These are phyloP conservation scores for Begonia fuchsioides DNA, from an alignment of 306 rosid genomes.

Conservation along the genomic window DNA sequence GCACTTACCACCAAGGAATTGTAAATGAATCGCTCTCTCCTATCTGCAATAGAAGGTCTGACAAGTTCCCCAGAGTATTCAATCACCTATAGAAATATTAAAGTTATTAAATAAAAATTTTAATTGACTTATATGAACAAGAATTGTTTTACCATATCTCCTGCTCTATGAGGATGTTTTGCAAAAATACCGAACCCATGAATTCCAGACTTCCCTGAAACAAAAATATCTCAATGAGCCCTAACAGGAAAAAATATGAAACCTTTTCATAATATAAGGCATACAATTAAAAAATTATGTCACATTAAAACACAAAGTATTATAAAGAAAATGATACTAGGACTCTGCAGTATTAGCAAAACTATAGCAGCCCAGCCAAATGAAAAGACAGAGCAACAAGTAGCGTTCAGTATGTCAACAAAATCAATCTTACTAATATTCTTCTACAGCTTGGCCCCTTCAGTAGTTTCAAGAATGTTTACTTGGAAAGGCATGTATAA, in stretches of 20 bases:
- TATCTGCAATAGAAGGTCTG: slow-evolving; percentile 88
- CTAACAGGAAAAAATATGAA: too few species aligned
- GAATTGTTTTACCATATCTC: slow-evolving; percentile 67
- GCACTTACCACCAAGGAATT: slow-evolving; percentile 88
- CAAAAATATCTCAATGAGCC: slow-evolving; percentile 1
- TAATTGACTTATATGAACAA: slow-evolving; percentile 9
- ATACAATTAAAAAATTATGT: too few species aligned
- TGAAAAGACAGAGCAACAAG: neutral
- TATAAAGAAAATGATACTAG: too few species aligned
- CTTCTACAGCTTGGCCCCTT: too few species aligned
- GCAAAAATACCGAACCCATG: slow-evolving; percentile 99
- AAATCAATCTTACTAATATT: too few species aligned
- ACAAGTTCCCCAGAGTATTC: slow-evolving; percentile 95
- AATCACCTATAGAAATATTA: slow-evolving; percentile 52
- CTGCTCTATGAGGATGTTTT: slow-evolving; percentile 93
- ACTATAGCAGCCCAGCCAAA: too few species aligned
- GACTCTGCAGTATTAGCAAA: too few species aligned
- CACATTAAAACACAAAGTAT: too few species aligned
- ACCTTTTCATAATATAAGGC: too few species aligned
- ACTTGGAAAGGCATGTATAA: too few species aligned
- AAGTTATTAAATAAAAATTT: neutral
- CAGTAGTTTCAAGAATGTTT: too few species aligned
- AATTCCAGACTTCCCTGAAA: slow-evolving; percentile 84
- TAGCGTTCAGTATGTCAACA: neutral
- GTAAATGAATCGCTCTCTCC: slow-evolving; percentile 93